Evolutionary conservation across 202 grass and related monocot species (phyloP), one percentile per base, ranked within the genome.

Genomic region (Zizania palustris): DNA sequence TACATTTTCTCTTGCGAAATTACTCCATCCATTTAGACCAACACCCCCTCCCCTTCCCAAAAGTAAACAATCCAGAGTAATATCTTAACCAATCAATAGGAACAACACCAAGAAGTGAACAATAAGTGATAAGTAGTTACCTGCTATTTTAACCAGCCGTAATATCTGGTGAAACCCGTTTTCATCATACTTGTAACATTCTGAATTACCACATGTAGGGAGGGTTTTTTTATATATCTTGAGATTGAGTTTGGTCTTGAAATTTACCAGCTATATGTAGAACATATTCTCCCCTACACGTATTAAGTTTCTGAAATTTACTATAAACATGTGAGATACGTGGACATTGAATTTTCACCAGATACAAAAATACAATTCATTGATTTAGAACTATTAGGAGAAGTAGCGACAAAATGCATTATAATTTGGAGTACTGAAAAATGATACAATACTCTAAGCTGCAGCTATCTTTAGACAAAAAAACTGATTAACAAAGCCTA

Each of bases 401-500:
- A 63, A 74, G 15, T n/a, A 7, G 11, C 62, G 38, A 55, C 50
- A 68, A 73, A 67, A 53, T 9, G 42, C 21, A 63, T 60, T 45
- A 40, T 9, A 74, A 78, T 72, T 72, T 78, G 28, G 51, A 33
- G 45, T 46, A 73, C 9, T 11, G 44, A 69, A 16, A 53, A 69
- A 5, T 28, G 13, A 19, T 45, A 48, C n/a, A 71, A 51, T 50
- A 71, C 11, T 33, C 1, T 3, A 60, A 54, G 55, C 35, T 63
- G 10, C 5, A 63, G 10, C 34, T 82, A 40, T 35, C 20, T 72
- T 57, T 67, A 73, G 62, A 45, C 7, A 10, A 54, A 67, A 48
- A 28, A 64, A 55, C 70, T 19, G 49, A 79, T 83, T 16, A 13
- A 69, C 21, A 28, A 69, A 60, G 39, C 8, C 20, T 73, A 62